phyloP scores from a whole-genome alignment of 73 alveolate genomes.

The Durusdinium trenchii region DNA sequence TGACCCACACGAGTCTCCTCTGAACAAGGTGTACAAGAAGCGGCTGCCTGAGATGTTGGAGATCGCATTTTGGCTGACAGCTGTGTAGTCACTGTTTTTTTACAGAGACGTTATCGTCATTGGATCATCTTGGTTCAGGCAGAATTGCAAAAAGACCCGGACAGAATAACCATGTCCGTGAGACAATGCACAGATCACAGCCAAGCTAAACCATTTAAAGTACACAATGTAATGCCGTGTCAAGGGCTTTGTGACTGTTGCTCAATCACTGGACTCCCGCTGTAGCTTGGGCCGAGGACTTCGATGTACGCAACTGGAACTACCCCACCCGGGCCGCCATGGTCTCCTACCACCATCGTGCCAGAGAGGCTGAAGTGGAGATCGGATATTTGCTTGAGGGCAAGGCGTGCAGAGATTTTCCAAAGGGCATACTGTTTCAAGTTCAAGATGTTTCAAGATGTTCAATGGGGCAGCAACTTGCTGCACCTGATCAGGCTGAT shows the following conservation, averaged over 20 bases:
- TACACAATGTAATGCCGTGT: too few relatives aligned
- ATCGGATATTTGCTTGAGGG: slow-evolving; percentile 90
- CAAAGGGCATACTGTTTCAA: background rate
- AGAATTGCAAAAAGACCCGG: too few relatives aligned
- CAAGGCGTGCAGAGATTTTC: slow-evolving; percentile 11
- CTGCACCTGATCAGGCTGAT: slow-evolving; percentile 15
- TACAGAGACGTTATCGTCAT: too few relatives aligned
- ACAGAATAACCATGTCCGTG: too few relatives aligned
- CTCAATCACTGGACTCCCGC: background rate
- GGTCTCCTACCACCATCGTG: slow-evolving; percentile 63
- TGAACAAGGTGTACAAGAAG: slow-evolving; percentile 42
- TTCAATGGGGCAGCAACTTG: background rate
- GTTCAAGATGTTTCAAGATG: background rate
- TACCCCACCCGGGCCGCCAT: slow-evolving; percentile 90
- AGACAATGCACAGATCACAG: too few relatives aligned
- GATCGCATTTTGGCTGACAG: slow-evolving; percentile 22
- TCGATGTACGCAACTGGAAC: slow-evolving; percentile 85
- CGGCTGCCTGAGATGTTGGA: slow-evolving; percentile 67
- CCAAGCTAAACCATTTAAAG: too few relatives aligned
- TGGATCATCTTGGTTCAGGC: too few relatives aligned
- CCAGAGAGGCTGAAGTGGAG: slow-evolving; percentile 92
- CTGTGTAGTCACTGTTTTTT: background rate
- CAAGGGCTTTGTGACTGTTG: too few relatives aligned
- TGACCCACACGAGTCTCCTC: background rate
- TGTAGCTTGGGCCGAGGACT: slow-evolving; percentile 23